Base-by-base conservation (phyloP, 2,329 filamentous ascomycete species). In the Venturia effusa region DNA sequence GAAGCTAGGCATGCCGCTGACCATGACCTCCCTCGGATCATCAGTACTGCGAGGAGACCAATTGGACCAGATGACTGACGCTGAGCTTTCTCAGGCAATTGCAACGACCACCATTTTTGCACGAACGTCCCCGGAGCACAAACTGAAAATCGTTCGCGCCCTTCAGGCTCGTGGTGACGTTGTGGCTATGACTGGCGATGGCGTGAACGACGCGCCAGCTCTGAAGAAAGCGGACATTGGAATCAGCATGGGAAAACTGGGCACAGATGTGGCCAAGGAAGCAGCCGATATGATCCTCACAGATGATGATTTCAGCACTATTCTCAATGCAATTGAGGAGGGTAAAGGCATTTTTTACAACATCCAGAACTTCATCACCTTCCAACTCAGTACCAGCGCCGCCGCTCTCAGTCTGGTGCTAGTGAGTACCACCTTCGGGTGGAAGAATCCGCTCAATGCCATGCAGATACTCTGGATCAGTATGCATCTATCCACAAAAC, bases 381-480 rank as follows among this genome's bases (percentile, higher is more conserved):
- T 99, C 77, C 95, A 99, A 78, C 84, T 99, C 65, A 97, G 92
- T 75, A 99, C 94, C 59, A 97, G 92, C 73, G 94, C 95, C 24
- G 94, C 95, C 63, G 92, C 94, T 66, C 80, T 99, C 68, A 91
- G 89, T 65, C 81, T 99, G 63, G 94, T 99, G 22, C 85, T 99
- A 68, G 77, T 99, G 71, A 97, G 92, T 80, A 97, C 92, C 37
- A 88, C 90, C 69, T 83, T 97, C 66, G 94, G 94, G 45, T 94
- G 95, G 78, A 92, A 91, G 77, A 96, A 94, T 73, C 95, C 94
- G 57, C 81, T 99, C 66, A 99, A 99, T 74, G 92, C 94, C 61
- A 99, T 99, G 94, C 94, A 99, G 78, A 99, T 99, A 79, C 83
- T 99, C 51, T 99, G 94, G 94, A 99, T 99, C 72, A 99, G 93